Conservation (phyloP, 1,284 basidiomycete species). For the Cutaneotrichosporon cyanovorans region DNA sequence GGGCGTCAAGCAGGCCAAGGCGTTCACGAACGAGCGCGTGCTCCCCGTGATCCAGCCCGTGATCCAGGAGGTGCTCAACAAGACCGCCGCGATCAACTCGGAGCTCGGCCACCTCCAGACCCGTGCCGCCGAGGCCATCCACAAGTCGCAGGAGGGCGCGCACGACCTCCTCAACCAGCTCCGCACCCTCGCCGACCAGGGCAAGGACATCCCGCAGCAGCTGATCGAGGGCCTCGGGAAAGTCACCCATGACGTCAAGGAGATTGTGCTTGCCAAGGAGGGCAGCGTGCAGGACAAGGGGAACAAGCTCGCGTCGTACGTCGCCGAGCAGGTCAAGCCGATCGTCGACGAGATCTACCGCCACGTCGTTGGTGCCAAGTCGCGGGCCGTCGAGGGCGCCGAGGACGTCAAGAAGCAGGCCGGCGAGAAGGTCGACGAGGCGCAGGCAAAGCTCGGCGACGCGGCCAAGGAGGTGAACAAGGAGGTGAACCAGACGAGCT, state of each 20-base stretch:
- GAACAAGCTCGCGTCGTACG: conserved; percentile 43
- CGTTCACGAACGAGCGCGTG: conserved; percentile 41
- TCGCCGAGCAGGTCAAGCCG: conserved; percentile 44
- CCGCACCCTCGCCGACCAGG: conserved; percentile 34
- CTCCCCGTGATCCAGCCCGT: conserved; percentile 34
- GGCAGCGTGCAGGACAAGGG: conserved; percentile 41
- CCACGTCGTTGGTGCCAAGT: conserved; percentile 38
- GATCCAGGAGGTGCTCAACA: conserved; percentile 35
- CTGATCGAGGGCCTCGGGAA: conserved; percentile 39
- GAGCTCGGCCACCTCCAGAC: conserved; percentile 28
- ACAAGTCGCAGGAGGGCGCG: conserved; percentile 32
- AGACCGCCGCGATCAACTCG: conserved; percentile 37
- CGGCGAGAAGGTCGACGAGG: conserved; percentile 5
- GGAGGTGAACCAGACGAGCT: too few species aligned
- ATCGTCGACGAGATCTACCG: conserved; percentile 44
- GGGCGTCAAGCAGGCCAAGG: conserved; percentile 44
- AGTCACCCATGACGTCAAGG: conserved; percentile 36
- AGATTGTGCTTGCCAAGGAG: conserved; percentile 43
- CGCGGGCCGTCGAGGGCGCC: conserved; percentile 24
- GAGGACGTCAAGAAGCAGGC: conserved; percentile 7
- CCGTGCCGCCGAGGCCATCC: conserved; percentile 34
- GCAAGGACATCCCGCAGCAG: conserved; percentile 36
- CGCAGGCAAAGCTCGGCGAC: not conserved
- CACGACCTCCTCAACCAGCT: conserved; percentile 40
- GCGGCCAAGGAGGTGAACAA: not conserved